Base-by-base conservation (phyloP, 164 flowering plant genomes). In the Macadamia integrifolia region DNA sequence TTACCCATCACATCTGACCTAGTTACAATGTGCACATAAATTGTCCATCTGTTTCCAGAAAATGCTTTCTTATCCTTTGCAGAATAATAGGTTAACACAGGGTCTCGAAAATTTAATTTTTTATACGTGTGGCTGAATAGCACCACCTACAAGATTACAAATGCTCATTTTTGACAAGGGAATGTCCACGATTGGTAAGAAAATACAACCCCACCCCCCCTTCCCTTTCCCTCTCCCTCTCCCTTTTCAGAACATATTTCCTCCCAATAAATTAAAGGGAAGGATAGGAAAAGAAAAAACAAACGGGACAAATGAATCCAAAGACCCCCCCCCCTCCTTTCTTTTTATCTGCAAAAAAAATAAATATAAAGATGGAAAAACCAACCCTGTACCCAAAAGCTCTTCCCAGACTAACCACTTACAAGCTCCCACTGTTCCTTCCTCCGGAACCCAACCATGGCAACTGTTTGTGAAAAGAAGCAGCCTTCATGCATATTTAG, bases 191-290 rank as follows among this genome's bases (percentile, higher is more conserved):
- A 53, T 53, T 17, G 15, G 57, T 53, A 53, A 53, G 57, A 12
- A 53, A 53, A 14, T 53, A 35, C 40, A 35, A 35, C 40, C 40
- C 5, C 5, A 0, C 40, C 40, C 40, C 40, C 40, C 5, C 40
- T 5, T 5, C 40, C 40, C 40, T 35, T 5, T 2, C 40, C 5
- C 40, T 35, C 40, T 5, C 40, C 5, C 23, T 23, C 23, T 23
- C 50, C 1, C 11, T 35, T 5, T 35, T 10, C 14, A 35, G 40
- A 35, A 35, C 40, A 79, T 91, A 93, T 10, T 14, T 3, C 3
- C 15, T 49, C 57, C 18, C 18, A 53, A 53, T 35, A 35, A 35
- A 35, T 2, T 2, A 53, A 17, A 53, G 15, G 3, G 14, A 14
- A 1, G 17, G 15, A 14, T 13, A 17, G 18, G 57, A 35, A 17